A percentile compares a stretch with the other conserved stretches of the same genome.
phyloP scores from a whole-genome alignment of 352 stramenopile species.

The Globisporangium paroecandrum region DNA sequence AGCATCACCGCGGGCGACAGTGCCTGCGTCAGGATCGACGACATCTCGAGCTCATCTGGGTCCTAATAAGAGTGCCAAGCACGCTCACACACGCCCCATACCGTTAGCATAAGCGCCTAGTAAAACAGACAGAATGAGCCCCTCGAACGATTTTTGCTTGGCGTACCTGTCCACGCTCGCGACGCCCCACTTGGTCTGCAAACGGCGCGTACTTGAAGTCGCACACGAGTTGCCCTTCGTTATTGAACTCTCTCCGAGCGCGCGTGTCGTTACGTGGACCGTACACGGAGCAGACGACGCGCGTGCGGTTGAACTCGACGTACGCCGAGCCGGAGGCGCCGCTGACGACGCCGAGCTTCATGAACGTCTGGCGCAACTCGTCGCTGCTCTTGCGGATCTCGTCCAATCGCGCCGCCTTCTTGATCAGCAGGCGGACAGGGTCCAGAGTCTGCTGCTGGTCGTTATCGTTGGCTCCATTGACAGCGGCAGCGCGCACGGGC shows the following conservation, averaged over 20 bases:
- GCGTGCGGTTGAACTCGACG: conserved; percentile 84
- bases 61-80: conserved; percentile 21
- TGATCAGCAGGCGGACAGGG: conserved; percentile 25
- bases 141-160: neutral
- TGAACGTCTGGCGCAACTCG: conserved; percentile 85
- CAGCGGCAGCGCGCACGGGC: conserved; percentile 14
- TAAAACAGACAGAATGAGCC: neutral
- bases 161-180: conserved; percentile 53
- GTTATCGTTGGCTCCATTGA: conserved; percentile 1
- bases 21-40: conserved; percentile 68
- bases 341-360: conserved; percentile 78
- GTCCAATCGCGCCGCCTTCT: conserved; percentile 35
- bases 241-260: conserved; percentile 75
- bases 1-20: conserved; percentile 82
- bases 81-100: neutral
- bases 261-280: conserved; percentile 78
- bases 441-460: conserved; percentile 5
- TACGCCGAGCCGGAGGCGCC: conserved; percentile 86
- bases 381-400: conserved; percentile 46
- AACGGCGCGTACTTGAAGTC: conserved; percentile 89
- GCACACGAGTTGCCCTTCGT: conserved; percentile 83
- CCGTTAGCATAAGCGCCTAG: neutral
- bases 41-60: conserved; percentile 79
- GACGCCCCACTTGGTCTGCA: conserved; percentile 51
- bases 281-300: conserved; percentile 87